These are phyloP conservation scores for Malassezia caprae DNA, from an alignment of 1,284 basidiomycete species.

Conservation along the genomic window DNA sequence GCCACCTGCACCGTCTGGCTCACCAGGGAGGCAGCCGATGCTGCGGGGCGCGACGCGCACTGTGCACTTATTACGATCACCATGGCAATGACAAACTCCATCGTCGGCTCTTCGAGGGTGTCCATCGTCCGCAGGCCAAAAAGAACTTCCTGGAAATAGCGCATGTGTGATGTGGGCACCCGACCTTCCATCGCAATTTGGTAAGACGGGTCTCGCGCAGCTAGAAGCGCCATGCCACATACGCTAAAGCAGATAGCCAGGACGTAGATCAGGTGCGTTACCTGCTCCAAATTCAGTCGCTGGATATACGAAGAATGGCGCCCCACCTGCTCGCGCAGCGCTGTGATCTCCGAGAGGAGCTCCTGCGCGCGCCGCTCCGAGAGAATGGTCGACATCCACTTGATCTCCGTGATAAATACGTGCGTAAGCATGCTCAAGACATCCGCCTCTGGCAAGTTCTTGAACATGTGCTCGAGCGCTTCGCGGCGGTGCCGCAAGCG, in stretches of 20 bases:
- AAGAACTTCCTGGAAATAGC: conserved; percentile 26
- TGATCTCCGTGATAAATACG: conserved; percentile 26
- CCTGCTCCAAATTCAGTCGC: background rate
- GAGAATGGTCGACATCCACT: conserved; percentile 26
- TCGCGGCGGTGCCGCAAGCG: background rate
- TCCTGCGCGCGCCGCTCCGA: conserved; percentile 18
- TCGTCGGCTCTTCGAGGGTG: conserved; percentile 29
- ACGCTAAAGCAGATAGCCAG: background rate
- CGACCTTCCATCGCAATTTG: background rate
- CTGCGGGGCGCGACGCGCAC: conserved; percentile 23
- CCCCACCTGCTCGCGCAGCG: background rate
- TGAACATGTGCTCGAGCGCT: conserved; percentile 22
- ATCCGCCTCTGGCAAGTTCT: conserved; percentile 19
- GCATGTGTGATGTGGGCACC: conserved; percentile 13
- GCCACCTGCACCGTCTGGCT: conserved; percentile 27
- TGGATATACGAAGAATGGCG: background rate
- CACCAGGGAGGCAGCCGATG: conserved; percentile 22
- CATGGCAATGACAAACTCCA: conserved; percentile 27
- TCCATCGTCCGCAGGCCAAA: conserved; percentile 28
- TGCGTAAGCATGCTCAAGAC: conserved; percentile 19
- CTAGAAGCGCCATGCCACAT: conserved; percentile 4
- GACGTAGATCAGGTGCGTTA: conserved; percentile 3
- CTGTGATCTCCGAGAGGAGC: conserved; percentile 14
- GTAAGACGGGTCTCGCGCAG: background rate
- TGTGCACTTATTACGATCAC: conserved; percentile 17